These are phyloP conservation scores for Syncephalis fuscata DNA, from an alignment of 371 early-diverging fungal species.

Conservation along the genomic window DNA sequence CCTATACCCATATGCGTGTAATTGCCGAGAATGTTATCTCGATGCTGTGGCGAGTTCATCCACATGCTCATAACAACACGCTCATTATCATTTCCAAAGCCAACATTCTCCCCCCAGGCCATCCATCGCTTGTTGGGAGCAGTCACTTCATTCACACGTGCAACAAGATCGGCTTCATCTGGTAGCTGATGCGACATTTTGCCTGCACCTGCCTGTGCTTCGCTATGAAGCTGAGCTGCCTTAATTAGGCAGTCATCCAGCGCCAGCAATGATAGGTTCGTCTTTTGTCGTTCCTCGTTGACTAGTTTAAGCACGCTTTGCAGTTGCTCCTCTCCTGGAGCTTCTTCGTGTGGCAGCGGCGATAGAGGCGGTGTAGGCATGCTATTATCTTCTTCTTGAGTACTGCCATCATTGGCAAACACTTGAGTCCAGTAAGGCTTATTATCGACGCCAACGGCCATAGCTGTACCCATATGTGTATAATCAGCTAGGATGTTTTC, in stretches of 20 bases:
- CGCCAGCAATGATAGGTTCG: not conserved
- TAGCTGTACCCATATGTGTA: constrained; percentile 14
- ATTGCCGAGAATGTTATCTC: constrained; percentile 17
- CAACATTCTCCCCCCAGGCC: not conserved
- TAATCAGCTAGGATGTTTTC: constrained; percentile 18
- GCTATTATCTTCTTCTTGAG: no score
- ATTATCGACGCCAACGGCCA: not conserved
- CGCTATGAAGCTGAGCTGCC: not conserved
- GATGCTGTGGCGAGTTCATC: constrained; percentile 24
- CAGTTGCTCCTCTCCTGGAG: not conserved
- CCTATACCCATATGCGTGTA: constrained; percentile 17
- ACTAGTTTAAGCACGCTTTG: not conserved
- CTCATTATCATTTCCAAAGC: not conserved
- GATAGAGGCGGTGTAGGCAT: no score
- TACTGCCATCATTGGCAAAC: constrained; percentile 3
- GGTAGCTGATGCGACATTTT: not conserved
- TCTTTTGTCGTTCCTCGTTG: not conserved
- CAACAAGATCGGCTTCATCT: not conserved
- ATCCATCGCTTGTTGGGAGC: not conserved
- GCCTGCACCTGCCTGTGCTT: not conserved
- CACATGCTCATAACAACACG: constrained; percentile 15
- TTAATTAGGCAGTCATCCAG: not conserved
- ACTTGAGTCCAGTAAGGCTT: constrained; percentile 16
- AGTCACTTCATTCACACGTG: not conserved
- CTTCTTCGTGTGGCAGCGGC: no score